Evolutionary conservation across 2,329 filamentous ascomycete species (phyloP).

Genomic region (Blastomyces silverae): DNA sequence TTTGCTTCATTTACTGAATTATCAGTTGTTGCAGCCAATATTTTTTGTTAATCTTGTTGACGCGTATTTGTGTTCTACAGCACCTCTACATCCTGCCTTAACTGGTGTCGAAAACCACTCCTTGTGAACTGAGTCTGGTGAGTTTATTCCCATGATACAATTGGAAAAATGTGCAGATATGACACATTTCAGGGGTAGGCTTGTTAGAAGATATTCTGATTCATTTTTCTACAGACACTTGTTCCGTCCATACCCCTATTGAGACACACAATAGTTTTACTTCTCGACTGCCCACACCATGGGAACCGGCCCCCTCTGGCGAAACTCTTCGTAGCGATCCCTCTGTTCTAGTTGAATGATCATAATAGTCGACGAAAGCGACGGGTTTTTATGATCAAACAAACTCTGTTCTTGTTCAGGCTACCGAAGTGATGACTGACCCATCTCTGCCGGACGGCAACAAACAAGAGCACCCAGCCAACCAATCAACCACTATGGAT

Average conservation of each 20-base stretch:
- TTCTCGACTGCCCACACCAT: background rate
- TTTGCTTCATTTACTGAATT: background rate
- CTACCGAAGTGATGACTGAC: background rate
- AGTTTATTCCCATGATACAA: background rate
- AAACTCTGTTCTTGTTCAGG: background rate
- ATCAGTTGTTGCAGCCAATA: background rate
- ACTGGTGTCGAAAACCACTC: background rate
- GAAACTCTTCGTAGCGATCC: background rate
- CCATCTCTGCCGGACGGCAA: background rate
- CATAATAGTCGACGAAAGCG: conserved; percentile 15
- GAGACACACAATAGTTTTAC: background rate
- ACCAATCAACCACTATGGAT: background rate
- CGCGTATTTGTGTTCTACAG: background rate
- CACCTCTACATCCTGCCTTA: background rate
- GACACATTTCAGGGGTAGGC: background rate
- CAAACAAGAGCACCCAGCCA: conserved; percentile 5
- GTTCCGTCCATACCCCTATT: too few species aligned
- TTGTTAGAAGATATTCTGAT: background rate
- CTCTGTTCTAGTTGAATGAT: background rate
- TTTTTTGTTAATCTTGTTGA: background rate
- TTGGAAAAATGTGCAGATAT: background rate
- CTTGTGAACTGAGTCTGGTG: background rate
- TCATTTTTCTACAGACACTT: background rate
- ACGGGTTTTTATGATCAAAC: conserved; percentile 8
- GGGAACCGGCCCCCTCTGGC: too few species aligned